phyloP scores from a whole-genome alignment of 169 alveolate species.

The Eimeria maxima region DNA sequence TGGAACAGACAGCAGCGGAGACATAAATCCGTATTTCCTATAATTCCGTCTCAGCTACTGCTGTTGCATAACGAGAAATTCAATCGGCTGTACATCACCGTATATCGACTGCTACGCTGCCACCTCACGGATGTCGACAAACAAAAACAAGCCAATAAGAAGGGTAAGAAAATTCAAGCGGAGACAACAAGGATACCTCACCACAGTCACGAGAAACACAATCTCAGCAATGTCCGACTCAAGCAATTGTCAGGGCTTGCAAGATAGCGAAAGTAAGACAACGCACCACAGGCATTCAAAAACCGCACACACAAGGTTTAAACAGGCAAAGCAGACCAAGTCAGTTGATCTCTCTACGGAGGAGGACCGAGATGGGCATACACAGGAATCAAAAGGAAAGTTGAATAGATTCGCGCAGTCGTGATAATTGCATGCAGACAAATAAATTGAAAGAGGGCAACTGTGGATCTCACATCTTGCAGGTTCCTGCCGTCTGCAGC shows the following conservation, averaged over 20 bases:
- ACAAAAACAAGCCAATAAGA: neutral
- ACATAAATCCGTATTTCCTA: neutral
- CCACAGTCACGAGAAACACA: neutral
- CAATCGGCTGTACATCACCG: neutral
- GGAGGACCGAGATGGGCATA: neutral
- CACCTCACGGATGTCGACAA: neutral
- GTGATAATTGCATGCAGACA: neutral
- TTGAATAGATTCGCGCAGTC: too few relatives aligned
- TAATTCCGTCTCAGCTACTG: too few relatives aligned
- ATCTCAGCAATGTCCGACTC: neutral
- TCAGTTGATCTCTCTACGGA: neutral
- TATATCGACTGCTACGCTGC: neutral
- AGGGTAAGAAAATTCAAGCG: neutral
- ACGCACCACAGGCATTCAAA: neutral
- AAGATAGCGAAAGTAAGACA: neutral
- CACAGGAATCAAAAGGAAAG: too few relatives aligned
- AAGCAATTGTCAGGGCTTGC: neutral
- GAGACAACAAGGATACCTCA: neutral
- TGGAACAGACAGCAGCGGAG: neutral
- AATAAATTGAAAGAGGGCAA: neutral
- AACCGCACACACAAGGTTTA: neutral
- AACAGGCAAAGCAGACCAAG: neutral
- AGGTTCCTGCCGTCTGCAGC: slow-evolving; percentile 98
- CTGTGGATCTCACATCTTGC: slow-evolving; percentile 87
- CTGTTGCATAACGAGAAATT: neutral